Evolutionary conservation across 2,329 filamentous ascomycete genomes (phyloP).

Genomic region (Xylaria sp.): DNA sequence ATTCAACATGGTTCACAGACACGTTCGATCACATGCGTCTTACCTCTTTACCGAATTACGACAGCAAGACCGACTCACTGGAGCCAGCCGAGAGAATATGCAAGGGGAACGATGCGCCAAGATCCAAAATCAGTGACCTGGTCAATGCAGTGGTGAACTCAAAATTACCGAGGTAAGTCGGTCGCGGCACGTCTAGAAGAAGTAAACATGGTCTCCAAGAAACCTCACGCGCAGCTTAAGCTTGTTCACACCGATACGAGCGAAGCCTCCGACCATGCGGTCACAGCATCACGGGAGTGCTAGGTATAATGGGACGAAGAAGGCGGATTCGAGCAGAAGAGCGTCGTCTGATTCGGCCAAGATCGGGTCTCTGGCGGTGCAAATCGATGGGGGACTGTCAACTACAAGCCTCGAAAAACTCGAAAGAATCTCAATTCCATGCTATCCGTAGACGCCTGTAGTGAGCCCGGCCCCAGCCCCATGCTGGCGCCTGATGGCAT

Average conservation of each 20-base stretch:
- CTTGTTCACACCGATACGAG: background rate
- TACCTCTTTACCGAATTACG: too few species aligned
- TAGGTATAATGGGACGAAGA: background rate
- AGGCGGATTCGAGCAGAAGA: constrained; percentile 1
- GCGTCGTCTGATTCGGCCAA: constrained; percentile 7
- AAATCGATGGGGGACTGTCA: constrained; percentile 30
- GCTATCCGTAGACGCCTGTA: constrained; percentile 53
- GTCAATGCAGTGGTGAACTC: background rate
- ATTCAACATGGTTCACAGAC: background rate
- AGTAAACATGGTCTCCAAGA: background rate
- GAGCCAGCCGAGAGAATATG: background rate
- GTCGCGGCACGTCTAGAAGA: background rate
- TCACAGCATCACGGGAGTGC: background rate
- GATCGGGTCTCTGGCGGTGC: constrained; percentile 21
- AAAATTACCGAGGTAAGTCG: background rate
- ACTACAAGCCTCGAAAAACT: constrained; percentile 31
- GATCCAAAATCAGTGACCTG: background rate
- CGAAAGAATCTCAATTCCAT: constrained; percentile 42
- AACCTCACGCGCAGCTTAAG: background rate
- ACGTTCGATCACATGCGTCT: too few species aligned
- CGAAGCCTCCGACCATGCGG: background rate
- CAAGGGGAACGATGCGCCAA: background rate
- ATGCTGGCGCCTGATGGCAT: constrained; percentile 29
- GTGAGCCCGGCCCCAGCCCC: constrained; percentile 34
- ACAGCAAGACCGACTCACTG: background rate